Conservation (phyloP, 139 green algal species). For the Chlorella vulgaris region DNA sequence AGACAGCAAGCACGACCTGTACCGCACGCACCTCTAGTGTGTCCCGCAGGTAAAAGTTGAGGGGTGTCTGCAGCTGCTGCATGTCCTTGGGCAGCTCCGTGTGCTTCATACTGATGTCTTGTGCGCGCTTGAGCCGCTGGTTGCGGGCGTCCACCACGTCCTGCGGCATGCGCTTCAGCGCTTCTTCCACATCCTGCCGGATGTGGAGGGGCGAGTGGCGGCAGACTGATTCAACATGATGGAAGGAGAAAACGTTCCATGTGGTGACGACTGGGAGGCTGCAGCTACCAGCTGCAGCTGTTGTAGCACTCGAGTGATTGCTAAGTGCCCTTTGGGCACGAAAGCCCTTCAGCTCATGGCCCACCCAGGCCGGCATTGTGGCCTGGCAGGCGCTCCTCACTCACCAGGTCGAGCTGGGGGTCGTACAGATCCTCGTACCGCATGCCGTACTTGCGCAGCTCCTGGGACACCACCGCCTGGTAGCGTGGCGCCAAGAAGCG, state of each 20-base stretch:
- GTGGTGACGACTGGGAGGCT: no score
- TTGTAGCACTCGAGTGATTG: no score
- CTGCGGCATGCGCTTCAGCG: slow-evolving; percentile 86
- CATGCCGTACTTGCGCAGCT: slow-evolving; percentile 90
- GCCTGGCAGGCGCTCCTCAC: not conserved
- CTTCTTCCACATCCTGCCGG: slow-evolving; percentile 90
- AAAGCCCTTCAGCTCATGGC: not conserved
- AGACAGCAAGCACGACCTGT: no score
- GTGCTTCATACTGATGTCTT: slow-evolving; percentile 94
- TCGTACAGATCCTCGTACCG: slow-evolving; percentile 98
- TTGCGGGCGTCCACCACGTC: slow-evolving; percentile 90
- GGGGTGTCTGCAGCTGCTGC: slow-evolving; percentile 92
- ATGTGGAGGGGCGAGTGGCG: not conserved
- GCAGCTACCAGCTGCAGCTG: no score
- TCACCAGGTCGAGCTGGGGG: slow-evolving; percentile 76
- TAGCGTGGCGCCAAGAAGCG: slow-evolving; percentile 63
- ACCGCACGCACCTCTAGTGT: slow-evolving; percentile 45
- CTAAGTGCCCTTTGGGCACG: no score
- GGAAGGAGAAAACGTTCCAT: not conserved
- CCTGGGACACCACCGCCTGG: slow-evolving; percentile 67
- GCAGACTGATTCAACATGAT: not conserved
- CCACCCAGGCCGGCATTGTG: not conserved
- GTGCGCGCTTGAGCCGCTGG: slow-evolving; percentile 91
- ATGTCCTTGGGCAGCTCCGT: slow-evolving; percentile 83
- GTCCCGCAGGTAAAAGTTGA: slow-evolving; percentile 77